Evolutionary conservation across 257 asterid genomes (phyloP).

Genomic region (Leptodermis oblonga): DNA sequence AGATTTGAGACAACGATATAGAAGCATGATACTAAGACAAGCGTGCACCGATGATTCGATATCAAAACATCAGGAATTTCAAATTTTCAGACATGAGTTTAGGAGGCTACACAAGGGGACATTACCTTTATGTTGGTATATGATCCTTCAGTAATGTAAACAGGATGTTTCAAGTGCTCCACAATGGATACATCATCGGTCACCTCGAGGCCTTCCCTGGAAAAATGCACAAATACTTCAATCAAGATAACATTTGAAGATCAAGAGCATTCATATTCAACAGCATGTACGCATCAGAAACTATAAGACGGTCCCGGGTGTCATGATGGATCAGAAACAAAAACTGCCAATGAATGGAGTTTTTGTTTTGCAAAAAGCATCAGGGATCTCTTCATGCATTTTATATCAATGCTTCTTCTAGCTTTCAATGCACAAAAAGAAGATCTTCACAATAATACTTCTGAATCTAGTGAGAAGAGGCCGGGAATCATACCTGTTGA

Average conservation of each 20-base stretch:
- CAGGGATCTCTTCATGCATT: neutral
- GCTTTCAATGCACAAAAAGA: neutral
- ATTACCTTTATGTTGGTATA: slow-evolving; percentile 96
- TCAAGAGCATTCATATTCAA: neutral
- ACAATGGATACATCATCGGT: slow-evolving; percentile 97
- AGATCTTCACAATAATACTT: neutral
- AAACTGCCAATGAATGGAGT: no score
- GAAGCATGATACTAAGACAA: neutral
- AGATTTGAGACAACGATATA: slow-evolving; percentile 12
- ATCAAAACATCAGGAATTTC: neutral
- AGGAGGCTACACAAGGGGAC: neutral
- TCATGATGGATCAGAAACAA: neutral
- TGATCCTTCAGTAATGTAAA: slow-evolving; percentile 88
- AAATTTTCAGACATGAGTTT: neutral
- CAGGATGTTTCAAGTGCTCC: slow-evolving; percentile 93
- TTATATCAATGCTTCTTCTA: neutral
- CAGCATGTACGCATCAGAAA: neutral
- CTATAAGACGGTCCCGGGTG: neutral
- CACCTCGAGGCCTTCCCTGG: slow-evolving; percentile 95
- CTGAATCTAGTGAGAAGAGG: neutral
- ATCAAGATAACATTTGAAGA: neutral
- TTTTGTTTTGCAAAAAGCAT: no score
- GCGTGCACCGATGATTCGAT: neutral
- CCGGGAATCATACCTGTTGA: slow-evolving; percentile 44
- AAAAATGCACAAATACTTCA: slow-evolving; percentile 6